Conservation (phyloP, 352 stramenopile species). For the Phytophthora colocasiae region DNA sequence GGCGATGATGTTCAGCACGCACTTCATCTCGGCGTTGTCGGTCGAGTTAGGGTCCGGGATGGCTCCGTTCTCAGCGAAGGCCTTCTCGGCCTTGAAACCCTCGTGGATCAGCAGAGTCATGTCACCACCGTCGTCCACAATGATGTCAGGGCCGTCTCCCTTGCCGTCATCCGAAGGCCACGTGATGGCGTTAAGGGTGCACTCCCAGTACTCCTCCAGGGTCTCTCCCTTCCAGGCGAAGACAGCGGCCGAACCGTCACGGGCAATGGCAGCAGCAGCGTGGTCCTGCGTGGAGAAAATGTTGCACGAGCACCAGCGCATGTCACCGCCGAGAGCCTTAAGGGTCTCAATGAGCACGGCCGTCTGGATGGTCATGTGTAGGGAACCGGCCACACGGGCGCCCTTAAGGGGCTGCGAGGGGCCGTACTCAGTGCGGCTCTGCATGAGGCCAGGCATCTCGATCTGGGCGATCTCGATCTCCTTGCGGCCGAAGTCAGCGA, state of each 20-base stretch:
- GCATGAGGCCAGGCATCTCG: conserved; percentile 99
- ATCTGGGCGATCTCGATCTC: conserved; percentile 99
- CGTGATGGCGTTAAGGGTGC: conserved; percentile 97
- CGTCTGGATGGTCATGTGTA: conserved; percentile 99
- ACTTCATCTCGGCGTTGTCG: conserved; percentile 99
- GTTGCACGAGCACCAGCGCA: conserved; percentile 99
- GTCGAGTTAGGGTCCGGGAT: conserved; percentile 95
- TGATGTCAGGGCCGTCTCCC: conserved; percentile 97
- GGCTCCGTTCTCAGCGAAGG: conserved; percentile 94
- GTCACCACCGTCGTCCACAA: conserved; percentile 99
- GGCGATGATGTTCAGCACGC: conserved; percentile 97
- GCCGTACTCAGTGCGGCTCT: conserved; percentile 94
- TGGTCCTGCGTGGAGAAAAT: conserved; percentile 99
- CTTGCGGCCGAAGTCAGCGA: conserved; percentile 98
- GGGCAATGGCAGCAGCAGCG: conserved; percentile 96
- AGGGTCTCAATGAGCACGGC: conserved; percentile 99
- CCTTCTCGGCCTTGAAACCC: conserved; percentile 97
- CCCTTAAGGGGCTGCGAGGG: conserved; percentile 87
- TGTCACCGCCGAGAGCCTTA: conserved; percentile 95
- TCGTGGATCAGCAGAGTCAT: conserved; percentile 99
- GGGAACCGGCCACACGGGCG: conserved; percentile 94
- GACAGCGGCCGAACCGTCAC: conserved; percentile 95
- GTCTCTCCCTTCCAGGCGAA: conserved; percentile 99
- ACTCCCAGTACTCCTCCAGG: conserved; percentile 99
- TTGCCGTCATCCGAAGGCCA: conserved; percentile 97